Conservation (phyloP, 352 stramenopile species). For the Phytophthora citrophthora region DNA sequence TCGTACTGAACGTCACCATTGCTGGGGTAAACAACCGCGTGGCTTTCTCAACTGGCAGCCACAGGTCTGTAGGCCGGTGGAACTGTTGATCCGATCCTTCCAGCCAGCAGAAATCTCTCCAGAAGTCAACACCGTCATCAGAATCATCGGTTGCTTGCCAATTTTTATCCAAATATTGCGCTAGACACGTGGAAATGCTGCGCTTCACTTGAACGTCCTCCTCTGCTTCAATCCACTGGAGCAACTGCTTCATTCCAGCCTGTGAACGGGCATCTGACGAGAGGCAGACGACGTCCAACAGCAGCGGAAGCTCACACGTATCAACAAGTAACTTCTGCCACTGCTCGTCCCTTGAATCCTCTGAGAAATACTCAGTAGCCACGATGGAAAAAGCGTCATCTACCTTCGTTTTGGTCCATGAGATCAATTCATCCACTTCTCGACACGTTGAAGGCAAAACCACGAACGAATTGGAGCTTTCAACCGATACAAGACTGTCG, state of each 20-base stretch:
- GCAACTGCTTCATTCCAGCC: slow-evolving; percentile 36
- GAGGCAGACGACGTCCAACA: slow-evolving; percentile 39
- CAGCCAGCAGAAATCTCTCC: slow-evolving; percentile 45
- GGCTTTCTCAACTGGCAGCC: slow-evolving; percentile 38
- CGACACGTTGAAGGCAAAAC: slow-evolving; percentile 33
- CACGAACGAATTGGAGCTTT: slow-evolving; percentile 31
- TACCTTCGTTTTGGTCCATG: slow-evolving; percentile 36
- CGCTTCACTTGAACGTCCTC: slow-evolving; percentile 34
- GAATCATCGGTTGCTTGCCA: slow-evolving; percentile 33
- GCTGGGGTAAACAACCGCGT: slow-evolving; percentile 46
- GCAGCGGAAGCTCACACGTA: slow-evolving; percentile 42
- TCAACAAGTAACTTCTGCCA: slow-evolving; percentile 52
- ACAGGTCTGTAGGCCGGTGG: slow-evolving; percentile 48
- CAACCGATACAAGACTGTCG: slow-evolving; percentile 12
- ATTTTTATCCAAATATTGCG: slow-evolving; percentile 45
- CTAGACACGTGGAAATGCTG: slow-evolving; percentile 53
- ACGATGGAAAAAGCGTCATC: slow-evolving; percentile 19
- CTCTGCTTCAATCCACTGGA: slow-evolving; percentile 62
- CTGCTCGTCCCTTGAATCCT: slow-evolving; percentile 17
- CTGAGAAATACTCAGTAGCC: background rate
- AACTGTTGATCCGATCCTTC: slow-evolving; percentile 47
- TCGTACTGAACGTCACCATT: slow-evolving; percentile 55
- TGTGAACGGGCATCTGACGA: slow-evolving; percentile 21
- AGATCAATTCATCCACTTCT: slow-evolving; percentile 31
- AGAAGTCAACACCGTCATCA: slow-evolving; percentile 24